A percentile compares a stretch with the other conserved stretches of the same genome.
Evolutionary conservation across 1,139 yeast species (phyloP).

Genomic region (Groenewaldozyma sp.): DNA sequence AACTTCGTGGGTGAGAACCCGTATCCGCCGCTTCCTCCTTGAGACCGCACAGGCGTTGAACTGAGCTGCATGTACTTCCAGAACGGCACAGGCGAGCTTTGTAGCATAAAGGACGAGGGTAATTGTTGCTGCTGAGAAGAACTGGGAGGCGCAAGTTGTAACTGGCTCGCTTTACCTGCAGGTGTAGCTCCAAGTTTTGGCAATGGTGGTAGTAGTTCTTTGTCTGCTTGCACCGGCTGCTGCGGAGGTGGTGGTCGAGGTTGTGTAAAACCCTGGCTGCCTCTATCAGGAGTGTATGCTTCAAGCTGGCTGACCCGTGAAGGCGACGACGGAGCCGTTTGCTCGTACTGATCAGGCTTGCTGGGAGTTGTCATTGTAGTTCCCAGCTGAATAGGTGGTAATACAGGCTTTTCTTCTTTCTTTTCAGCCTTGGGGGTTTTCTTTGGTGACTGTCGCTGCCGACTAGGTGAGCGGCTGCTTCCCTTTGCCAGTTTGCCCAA

Average conservation of each 20-base stretch:
- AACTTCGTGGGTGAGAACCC: slow-evolving; percentile 27
- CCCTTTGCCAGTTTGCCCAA: slow-evolving; percentile 45
- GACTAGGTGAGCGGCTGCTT: slow-evolving; percentile 11
- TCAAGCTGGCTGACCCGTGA: slow-evolving; percentile 47
- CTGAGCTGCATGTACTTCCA: slow-evolving; percentile 35
- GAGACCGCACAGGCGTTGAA: slow-evolving; percentile 29
- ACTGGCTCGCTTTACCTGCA: slow-evolving; percentile 21
- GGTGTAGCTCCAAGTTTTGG: slow-evolving; percentile 15
- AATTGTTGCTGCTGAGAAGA: slow-evolving; percentile 33
- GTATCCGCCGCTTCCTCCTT: slow-evolving; percentile 5
- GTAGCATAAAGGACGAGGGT: slow-evolving; percentile 35
- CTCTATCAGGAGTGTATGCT: slow-evolving; percentile 78
- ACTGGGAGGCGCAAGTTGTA: slow-evolving; percentile 33
- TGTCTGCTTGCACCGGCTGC: slow-evolving; percentile 4
- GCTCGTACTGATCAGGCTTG: slow-evolving; percentile 14
- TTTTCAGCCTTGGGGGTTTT: slow-evolving; percentile 14
- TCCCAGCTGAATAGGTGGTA: slow-evolving; percentile 5
- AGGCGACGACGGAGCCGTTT: slow-evolving; percentile 23
- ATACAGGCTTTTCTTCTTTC: slow-evolving; percentile 8
- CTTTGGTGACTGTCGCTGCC: slow-evolving; percentile 1
- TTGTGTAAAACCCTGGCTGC: slow-evolving; percentile 23
- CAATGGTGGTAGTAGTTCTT: slow-evolving; percentile 8
- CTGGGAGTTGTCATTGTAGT: slow-evolving; percentile 6
- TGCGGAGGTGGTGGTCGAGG: slow-evolving; percentile 1
- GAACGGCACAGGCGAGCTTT: slow-evolving; percentile 34